phyloP scores from a whole-genome alignment of 2,329 filamentous ascomycete genomes.

The Aspergillus glaucus region DNA sequence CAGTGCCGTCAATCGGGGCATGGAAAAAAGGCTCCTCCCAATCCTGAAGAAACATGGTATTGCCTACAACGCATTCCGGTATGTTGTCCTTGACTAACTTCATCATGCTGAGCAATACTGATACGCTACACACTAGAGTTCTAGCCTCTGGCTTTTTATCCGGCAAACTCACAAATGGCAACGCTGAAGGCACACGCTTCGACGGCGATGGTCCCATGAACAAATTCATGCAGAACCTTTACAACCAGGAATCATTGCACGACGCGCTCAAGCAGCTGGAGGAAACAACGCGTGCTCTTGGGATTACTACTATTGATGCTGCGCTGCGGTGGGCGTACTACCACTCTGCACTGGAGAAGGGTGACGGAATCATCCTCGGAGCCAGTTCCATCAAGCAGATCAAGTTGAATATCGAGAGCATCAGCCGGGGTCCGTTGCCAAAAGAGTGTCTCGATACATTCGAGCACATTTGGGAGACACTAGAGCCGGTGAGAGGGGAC shows the following conservation, averaged over 20 bases:
- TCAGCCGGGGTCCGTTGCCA: slow-evolving; percentile 28
- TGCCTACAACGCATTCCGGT: slow-evolving; percentile 5
- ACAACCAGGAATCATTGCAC: slow-evolving; percentile 21
- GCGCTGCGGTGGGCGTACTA: slow-evolving; percentile 31
- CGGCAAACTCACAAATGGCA: slow-evolving; percentile 22
- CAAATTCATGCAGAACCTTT: slow-evolving; percentile 19
- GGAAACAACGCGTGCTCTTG: slow-evolving; percentile 14
- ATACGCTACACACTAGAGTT: slow-evolving; percentile 8
- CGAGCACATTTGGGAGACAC: slow-evolving; percentile 1
- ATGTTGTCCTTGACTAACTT: neutral
- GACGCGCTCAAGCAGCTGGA: slow-evolving; percentile 27
- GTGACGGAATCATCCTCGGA: slow-evolving; percentile 30
- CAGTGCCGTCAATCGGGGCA: slow-evolving; percentile 30
- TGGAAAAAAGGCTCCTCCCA: slow-evolving; percentile 32
- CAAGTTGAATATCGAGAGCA: slow-evolving; percentile 21
- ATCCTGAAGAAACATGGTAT: slow-evolving; percentile 25
- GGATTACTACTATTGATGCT: slow-evolving; percentile 27
- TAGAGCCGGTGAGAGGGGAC: neutral
- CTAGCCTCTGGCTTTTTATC: slow-evolving; percentile 33
- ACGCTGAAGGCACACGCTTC: slow-evolving; percentile 23
- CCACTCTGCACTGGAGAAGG: slow-evolving; percentile 22
- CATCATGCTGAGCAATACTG: neutral
- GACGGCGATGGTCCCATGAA: slow-evolving; percentile 19
- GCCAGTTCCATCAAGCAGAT: slow-evolving; percentile 29
- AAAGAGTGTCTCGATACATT: slow-evolving; percentile 23